Percentiles rank a stretch among this genome's conserved stretches.
These are phyloP conservation scores for Podaxis sp. DNA, from an alignment of 768 basidiomycete genomes.

Conservation along the genomic window DNA sequence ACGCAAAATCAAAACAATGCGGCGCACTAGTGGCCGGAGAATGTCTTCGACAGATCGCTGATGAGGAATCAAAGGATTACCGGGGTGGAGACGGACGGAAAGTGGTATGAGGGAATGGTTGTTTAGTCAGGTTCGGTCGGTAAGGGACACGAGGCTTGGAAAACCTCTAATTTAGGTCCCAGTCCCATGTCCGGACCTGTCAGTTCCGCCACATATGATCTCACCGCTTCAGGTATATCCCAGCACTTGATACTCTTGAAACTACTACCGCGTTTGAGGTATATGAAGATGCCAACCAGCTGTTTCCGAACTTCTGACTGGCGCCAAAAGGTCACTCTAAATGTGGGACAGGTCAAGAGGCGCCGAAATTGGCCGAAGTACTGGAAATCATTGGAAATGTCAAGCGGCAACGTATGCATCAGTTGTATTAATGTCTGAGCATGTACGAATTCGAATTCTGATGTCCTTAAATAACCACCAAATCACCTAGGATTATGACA, in stretches of 20 bases:
- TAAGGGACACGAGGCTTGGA: slow-evolving; percentile 17
- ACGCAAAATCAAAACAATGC: not conserved
- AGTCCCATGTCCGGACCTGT: not conserved
- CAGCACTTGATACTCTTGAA: not conserved
- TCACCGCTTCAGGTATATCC: not conserved
- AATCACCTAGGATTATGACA: not conserved
- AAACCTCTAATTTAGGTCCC: slow-evolving; percentile 13
- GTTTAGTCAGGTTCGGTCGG: slow-evolving; percentile 11
- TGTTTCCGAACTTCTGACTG: not conserved
- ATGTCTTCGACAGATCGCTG: not conserved
- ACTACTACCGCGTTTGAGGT: not conserved
- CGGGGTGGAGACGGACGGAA: not conserved
- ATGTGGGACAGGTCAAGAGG: too few relatives aligned
- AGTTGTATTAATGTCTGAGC: not conserved
- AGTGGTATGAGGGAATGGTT: not conserved
- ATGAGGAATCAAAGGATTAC: not conserved
- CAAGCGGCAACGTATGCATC: not conserved
- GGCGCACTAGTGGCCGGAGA: not conserved
- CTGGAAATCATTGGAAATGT: not conserved
- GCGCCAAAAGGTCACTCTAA: not conserved
- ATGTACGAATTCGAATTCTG: not conserved
- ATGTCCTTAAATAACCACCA: not conserved
- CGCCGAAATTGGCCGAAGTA: too few relatives aligned
- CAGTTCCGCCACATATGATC: not conserved
- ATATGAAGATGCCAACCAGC: not conserved